Evolutionary conservation across 768 basidiomycete species (phyloP).

Genomic region (Boletus eberwhitei): DNA sequence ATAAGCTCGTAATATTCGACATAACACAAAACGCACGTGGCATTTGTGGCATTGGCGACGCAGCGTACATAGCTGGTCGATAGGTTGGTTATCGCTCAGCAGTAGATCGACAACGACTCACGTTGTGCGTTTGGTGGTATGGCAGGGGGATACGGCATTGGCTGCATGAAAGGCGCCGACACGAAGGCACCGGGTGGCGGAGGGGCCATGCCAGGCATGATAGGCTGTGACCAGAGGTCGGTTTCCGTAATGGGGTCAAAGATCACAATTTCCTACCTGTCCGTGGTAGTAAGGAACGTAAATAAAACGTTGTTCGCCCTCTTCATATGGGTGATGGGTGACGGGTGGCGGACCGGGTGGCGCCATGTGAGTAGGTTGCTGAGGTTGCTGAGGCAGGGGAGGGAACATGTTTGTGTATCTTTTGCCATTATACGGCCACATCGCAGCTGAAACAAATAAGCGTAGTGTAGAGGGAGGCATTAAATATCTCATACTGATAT

Average conservation of each 20-base stretch:
- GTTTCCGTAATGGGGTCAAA: background rate
- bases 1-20: background rate
- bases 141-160: slow-evolving; percentile 75
- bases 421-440: slow-evolving; percentile 91
- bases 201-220: slow-evolving; percentile 84
- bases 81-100: slow-evolving; percentile 3
- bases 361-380: slow-evolving; percentile 62
- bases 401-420: slow-evolving; percentile 80
- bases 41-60: slow-evolving; percentile 83
- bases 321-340: slow-evolving; percentile 76
- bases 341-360: slow-evolving; percentile 67
- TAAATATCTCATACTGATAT: slow-evolving; percentile 57
- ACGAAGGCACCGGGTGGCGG: slow-evolving; percentile 80
- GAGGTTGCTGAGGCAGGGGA: slow-evolving; percentile 51
- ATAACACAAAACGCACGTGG: slow-evolving; percentile 56
- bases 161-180: slow-evolving; percentile 79
- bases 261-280: slow-evolving; percentile 44
- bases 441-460: slow-evolving; percentile 45
- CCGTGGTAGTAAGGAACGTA: slow-evolving; percentile 83
- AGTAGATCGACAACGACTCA: slow-evolving; percentile 6
- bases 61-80: slow-evolving; percentile 69
- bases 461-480: background rate
- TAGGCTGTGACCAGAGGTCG: slow-evolving; percentile 44
- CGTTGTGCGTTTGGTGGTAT: slow-evolving; percentile 75
- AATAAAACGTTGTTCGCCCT: slow-evolving; percentile 67